Evolutionary conservation across 768 basidiomycete genomes (phyloP).

Genomic region (Peribolospora kevripleyi): DNA sequence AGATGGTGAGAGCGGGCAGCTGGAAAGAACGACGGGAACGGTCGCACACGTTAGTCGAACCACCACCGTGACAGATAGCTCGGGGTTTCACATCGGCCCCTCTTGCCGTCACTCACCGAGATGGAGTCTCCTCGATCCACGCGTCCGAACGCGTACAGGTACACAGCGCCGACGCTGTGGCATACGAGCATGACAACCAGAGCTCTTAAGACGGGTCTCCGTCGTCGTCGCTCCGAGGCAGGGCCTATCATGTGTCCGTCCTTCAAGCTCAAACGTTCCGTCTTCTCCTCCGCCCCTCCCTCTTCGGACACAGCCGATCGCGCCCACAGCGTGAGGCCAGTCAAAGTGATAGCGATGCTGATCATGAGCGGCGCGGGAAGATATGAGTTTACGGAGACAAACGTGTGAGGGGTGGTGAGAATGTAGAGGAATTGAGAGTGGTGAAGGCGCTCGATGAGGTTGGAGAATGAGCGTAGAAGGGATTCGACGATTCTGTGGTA

Average conservation of each 20-base stretch:
- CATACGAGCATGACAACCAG: constrained; percentile 3
- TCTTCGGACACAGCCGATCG: constrained; percentile 32
- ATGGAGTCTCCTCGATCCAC: no score
- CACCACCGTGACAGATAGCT: no score
- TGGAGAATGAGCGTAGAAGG: constrained; percentile 68
- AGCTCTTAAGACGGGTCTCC: constrained; percentile 8
- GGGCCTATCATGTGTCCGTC: constrained; percentile 4
- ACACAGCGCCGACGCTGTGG: neutral
- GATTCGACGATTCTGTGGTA: constrained; percentile 51
- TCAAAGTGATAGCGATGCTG: constrained; percentile 61
- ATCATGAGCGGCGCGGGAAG: constrained; percentile 68
- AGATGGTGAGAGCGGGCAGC: no score
- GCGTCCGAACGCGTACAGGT: no score
- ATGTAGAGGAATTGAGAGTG: constrained; percentile 97
- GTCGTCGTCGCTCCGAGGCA: neutral
- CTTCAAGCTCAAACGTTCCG: neutral
- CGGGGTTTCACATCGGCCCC: no score
- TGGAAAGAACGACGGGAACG: no score
- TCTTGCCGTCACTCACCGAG: no score
- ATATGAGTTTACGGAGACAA: constrained; percentile 75
- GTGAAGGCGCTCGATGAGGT: constrained; percentile 81
- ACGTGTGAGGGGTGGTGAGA: constrained; percentile 36
- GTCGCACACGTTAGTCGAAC: no score
- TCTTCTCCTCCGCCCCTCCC: neutral
- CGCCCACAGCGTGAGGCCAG: constrained; percentile 51